Conservation (phyloP, 805 yeast species). For the Torulaspora quercuum region DNA sequence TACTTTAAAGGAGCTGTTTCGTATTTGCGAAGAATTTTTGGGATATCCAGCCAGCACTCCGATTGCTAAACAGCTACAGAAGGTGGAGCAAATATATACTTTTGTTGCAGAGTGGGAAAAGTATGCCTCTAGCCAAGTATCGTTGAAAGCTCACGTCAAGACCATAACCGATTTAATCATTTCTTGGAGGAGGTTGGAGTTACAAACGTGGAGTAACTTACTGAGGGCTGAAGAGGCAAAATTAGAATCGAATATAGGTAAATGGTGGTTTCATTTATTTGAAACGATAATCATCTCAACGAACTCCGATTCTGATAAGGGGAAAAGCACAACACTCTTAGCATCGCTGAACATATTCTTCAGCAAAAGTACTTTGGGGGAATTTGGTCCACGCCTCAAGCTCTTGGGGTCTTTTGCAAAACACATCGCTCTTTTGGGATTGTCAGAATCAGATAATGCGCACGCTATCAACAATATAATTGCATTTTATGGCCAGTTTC, state of each 20-base stretch:
- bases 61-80: slow-evolving; percentile 69
- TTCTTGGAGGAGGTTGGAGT: slow-evolving; percentile 86
- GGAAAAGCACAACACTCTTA: slow-evolving; percentile 35
- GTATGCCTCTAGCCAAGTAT: slow-evolving; percentile 75
- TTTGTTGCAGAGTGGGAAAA: slow-evolving; percentile 90
- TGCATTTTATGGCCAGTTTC: slow-evolving; percentile 65
- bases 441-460: slow-evolving; percentile 24
- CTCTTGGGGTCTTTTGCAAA: slow-evolving; percentile 61
- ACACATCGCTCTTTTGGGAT: slow-evolving; percentile 44
- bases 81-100: slow-evolving; percentile 82
- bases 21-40: slow-evolving; percentile 64
- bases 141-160: slow-evolving; percentile 54
- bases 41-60: slow-evolving; percentile 64
- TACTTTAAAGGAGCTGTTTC: slow-evolving; percentile 63
- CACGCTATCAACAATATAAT: slow-evolving; percentile 41
- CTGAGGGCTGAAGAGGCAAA: slow-evolving; percentile 60
- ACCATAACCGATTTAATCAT: slow-evolving; percentile 67
- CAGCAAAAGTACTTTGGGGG: slow-evolving; percentile 75
- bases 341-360: slow-evolving; percentile 70
- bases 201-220: slow-evolving; percentile 78
- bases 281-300: slow-evolving; percentile 65
- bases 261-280: slow-evolving; percentile 90
- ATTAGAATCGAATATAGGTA: slow-evolving; percentile 52
- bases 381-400: slow-evolving; percentile 55
- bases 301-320: slow-evolving; percentile 36